Evolutionary conservation across 495 filamentous ascomycete species (phyloP), one percentile per base, ranked within the genome.

Genomic region (Lindgomyces ingoldianus): DNA sequence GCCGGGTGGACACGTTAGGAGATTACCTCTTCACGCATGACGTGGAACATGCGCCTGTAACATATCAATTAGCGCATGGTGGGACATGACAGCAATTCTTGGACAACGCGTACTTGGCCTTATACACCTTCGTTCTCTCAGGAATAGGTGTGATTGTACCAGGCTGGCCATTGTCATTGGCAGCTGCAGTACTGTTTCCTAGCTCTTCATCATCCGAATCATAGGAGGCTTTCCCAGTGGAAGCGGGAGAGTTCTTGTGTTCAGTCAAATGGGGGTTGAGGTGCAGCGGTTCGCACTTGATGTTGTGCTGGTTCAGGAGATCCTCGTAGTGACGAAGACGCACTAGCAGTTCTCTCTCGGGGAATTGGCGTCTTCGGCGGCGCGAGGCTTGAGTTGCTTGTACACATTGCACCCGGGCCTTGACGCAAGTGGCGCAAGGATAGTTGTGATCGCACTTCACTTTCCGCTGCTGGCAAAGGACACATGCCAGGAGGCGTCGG

Each of bases 381-480:
- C 79, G 81, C 8, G 74, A 75, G 47, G 67, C 55, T 25, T 73
- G 73, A 14, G 73, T 72, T 2, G 79, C 76, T 2, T 81, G 81
- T 22, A 84, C 77, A 66, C 84, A 86, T 60, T 79, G 72, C 26
- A 64, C 70, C 10, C 69, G 41, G 19, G 73, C 52, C 45, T 71
- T 79, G 25, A 76, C 47, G 62, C 84, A 86, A 57, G 82, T 80
- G 1, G 72, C 55, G 69, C 84, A 87, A 12, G 83, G 84, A 58
- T 79, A 81, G 12, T 75, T 76, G 48, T 81, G 82, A 47, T 85
- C 77, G 73, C 83, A 87, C 57, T 80, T 83, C 26, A 86, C 74
- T 57, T 86, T 86, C 42, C 83, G 81, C 64, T 84, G 81, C 65
- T 84, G 80, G 70, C 83, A 86, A 0, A 77, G 72, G 29, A 83